Evolutionary conservation across 2,329 filamentous ascomycete genomes (phyloP).

Genomic region (Truncatella angustata): DNA sequence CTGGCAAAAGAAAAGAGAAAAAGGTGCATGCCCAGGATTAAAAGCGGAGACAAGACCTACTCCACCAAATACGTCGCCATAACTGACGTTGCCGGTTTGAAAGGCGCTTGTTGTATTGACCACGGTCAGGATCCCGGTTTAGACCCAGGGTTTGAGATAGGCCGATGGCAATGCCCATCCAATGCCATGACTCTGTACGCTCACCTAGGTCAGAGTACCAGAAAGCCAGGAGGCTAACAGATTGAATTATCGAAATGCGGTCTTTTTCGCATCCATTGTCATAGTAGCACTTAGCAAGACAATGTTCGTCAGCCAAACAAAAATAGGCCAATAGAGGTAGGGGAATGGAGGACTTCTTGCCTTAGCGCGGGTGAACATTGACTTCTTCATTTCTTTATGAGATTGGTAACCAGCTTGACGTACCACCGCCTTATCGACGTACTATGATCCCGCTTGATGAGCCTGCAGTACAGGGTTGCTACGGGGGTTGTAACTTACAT

Average conservation of each 20-base stretch:
- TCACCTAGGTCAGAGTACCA: conserved; percentile 15
- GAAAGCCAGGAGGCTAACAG: conserved; percentile 14
- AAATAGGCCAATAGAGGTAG: not conserved
- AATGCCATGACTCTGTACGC: conserved; percentile 15
- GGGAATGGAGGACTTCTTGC: too few relatives aligned
- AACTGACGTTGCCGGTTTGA: conserved; percentile 19
- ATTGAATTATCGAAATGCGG: conserved; percentile 15
- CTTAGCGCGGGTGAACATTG: conserved; percentile 15
- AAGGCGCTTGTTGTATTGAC: conserved; percentile 12
- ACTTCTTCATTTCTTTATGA: conserved; percentile 16
- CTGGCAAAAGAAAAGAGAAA: too few relatives aligned
- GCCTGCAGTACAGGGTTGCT: not conserved
- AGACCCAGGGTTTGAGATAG: conserved; percentile 14
- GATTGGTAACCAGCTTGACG: conserved; percentile 15
- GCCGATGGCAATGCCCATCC: conserved; percentile 17
- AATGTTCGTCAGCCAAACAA: not conserved
- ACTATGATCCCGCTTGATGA: conserved; percentile 7
- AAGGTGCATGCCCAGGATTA: too few relatives aligned
- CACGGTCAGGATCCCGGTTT: conserved; percentile 13
- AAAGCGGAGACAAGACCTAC: too few relatives aligned
- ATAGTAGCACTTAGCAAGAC: conserved; percentile 11
- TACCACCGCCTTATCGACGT: conserved; percentile 12
- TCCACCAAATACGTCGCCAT: conserved; percentile 40
- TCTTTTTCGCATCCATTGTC: conserved; percentile 14
- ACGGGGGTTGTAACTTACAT: conserved; percentile 20